Conservation (phyloP, 2,329 filamentous ascomycete genomes). For the Endoconidiophora laricicola region DNA sequence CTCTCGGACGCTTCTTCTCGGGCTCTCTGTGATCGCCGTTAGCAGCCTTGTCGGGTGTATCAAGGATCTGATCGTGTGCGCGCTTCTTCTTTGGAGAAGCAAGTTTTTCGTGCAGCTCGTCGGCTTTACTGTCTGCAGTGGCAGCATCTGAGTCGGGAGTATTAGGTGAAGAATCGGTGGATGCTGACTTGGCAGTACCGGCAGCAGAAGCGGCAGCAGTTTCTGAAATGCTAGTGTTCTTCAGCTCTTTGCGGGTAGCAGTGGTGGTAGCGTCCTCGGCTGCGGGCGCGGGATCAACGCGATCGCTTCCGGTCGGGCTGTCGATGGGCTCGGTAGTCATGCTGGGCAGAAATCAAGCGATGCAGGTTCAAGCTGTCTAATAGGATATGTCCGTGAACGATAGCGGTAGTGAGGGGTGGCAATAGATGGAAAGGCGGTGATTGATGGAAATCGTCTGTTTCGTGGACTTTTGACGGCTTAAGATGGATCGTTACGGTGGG, state of each 20-base stretch:
- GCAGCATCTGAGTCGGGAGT: conserved; percentile 23
- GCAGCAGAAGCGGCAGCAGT: conserved; percentile 21
- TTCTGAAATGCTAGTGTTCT: conserved; percentile 43
- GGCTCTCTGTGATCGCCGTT: conserved; percentile 34
- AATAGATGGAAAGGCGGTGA: not conserved
- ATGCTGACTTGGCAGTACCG: conserved; percentile 15
- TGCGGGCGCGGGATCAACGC: conserved; percentile 16
- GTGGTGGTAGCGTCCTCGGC: conserved; percentile 46
- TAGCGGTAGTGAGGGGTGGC: not conserved
- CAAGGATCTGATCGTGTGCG: conserved; percentile 40
- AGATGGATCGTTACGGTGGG: no score
- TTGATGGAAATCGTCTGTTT: not conserved
- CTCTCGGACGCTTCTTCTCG: conserved; percentile 48
- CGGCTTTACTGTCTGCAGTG: conserved; percentile 21
- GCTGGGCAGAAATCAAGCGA: conserved; percentile 13
- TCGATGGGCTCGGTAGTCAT: conserved; percentile 31
- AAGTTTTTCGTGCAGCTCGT: conserved; percentile 30
- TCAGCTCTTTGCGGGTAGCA: conserved; percentile 46
- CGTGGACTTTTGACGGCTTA: no score
- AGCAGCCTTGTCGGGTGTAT: conserved; percentile 24
- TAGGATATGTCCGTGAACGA: not conserved
- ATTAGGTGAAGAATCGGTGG: conserved; percentile 16
- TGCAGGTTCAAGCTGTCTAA: no score
- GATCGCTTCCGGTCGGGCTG: conserved; percentile 21
- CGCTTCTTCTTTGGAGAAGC: conserved; percentile 52